Base-by-base conservation (phyloP, 805 yeast species). In the Dipodascus geniculatus region DNA sequence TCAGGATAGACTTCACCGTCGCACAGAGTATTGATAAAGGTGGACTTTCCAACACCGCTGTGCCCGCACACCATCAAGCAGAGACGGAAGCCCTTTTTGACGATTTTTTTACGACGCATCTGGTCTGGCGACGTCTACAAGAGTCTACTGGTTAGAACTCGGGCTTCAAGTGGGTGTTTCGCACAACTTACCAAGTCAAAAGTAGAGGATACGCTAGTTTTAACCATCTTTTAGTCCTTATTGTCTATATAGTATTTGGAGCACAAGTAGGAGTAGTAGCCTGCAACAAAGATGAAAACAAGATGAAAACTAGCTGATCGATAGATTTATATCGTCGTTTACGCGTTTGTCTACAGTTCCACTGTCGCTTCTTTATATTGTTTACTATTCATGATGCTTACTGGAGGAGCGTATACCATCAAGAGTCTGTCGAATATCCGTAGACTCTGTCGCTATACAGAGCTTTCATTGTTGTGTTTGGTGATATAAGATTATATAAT, bases 31-130 rank as follows among this genome's bases (percentile, higher is more conserved):
- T 83, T 83, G 62, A 87, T 69, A 63, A 87, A 86, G 0, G 91
- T 82, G 23, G 83, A 75, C 61, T 86, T 84, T 1, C 95, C 95
- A 1, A 81, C 73, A 2, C 90, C 90, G 64, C 80, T 77, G 57
- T 81, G 81, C 6, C 95, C 95, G 52, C 81, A 77, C 14, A 85
- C 80, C 79, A 86, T 76, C 23, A 61, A 23, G 47, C 62, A 58
- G n/a, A 61, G 55, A 20, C 57, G 56, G 58, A 60, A 60, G n/a
- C 85, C 86, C 60, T 78, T 82, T 61, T 78, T 81, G 54, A 82
- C 78, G 61, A 78, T 80, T 64, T 81, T 84, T 54, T 82, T 74
- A 58, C 83, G 73, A 52, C 83, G 72, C 55, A 79, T 61, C 52
- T 59, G 63, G 44, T 63, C 68, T 0, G 65, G 67, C 17, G 66